Base-by-base conservation (phyloP, 768 basidiomycete species). In the Amanita brunnescens region DNA sequence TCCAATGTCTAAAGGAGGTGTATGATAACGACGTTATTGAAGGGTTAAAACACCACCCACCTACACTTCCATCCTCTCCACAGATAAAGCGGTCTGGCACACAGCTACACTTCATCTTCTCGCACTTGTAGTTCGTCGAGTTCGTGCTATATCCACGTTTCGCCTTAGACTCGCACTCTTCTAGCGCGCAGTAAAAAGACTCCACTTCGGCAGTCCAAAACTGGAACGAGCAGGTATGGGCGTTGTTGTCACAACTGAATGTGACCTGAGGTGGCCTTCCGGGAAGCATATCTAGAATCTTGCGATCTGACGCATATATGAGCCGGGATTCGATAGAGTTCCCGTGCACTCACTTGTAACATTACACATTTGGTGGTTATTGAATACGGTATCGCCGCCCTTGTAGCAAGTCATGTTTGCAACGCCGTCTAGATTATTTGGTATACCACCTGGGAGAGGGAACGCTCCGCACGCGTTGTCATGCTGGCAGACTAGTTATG, bases 191-290 rank as follows among this genome's bases (percentile, higher is more conserved):
- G 68, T 96, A 97, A 67, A 99, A 98, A 0, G 91, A 94, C 64
- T 99, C 95, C 51, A 91, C 78, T 59, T 88, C 75, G 5, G 87
- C 92, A 7, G 92, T 91, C 96, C 96, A 99, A 71, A 99, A 99
- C 67, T 99, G 94, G 76, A 99, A 99, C 20, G 82, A 80, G 63
- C 96, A 99, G 0, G 80, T 79, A 3, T 70, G 68, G 10, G 75
- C 70, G 1, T 62, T 53, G 16, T 70, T 77, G 52, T 89, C 82
- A 69, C 96, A 99, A 57, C 87, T 85, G 66, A 99, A 99, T 0
- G 96, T 98, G 2, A 97, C 94, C 65, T 98, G 94, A 0, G 95
- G 94, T 16, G 91, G 87, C n/a, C 93, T 80, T 46, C 78, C 86
- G 0, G 90, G 87, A n/a, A 77, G 70, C 64, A 97, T 90, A 62